These are phyloP conservation scores for Colletotrichum theobromicola DNA, from an alignment of 2,329 filamentous ascomycete species.

Conservation along the genomic window DNA sequence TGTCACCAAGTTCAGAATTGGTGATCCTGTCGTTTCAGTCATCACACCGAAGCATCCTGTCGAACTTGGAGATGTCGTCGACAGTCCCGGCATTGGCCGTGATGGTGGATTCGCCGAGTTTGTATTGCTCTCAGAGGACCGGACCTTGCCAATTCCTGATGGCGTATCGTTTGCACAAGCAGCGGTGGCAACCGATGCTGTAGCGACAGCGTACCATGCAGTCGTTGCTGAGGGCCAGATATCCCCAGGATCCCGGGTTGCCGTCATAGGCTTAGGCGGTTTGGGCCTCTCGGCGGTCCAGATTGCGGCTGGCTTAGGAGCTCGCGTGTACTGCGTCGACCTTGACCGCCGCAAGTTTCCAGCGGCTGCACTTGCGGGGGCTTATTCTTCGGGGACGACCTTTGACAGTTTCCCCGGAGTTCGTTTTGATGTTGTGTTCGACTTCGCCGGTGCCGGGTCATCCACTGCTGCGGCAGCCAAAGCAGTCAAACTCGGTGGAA, in stretches of 20 bases:
- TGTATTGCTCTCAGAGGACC: not conserved
- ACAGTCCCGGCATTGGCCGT: not conserved
- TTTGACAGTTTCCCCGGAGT: not conserved
- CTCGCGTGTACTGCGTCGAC: constrained; percentile 3
- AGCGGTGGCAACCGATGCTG: constrained; percentile 9
- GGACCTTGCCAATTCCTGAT: not conserved
- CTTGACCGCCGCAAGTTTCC: not conserved
- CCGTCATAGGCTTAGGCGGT: not conserved
- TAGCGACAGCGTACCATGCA: constrained; percentile 14
- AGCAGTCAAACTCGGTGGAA: not conserved
- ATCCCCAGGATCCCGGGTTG: not conserved
- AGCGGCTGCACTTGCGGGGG: not conserved
- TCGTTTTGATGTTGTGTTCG: constrained; percentile 6
- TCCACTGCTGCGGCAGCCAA: not conserved
- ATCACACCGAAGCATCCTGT: not conserved
- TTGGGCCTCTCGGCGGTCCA: not conserved
- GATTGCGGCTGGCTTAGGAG: not conserved
- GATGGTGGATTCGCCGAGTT: constrained; percentile 15
- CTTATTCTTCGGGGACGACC: not conserved
- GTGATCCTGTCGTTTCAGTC: not conserved
- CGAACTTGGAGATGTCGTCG: not conserved
- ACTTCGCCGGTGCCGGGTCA: constrained; percentile 7
- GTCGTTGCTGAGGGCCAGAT: constrained; percentile 16
- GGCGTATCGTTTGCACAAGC: not conserved
- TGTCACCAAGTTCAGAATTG: not conserved